Evolutionary conservation across 208 protist genomes (phyloP), one percentile per base, ranked within the genome.

Genomic region (Dictyostelium gargantuum): DNA sequence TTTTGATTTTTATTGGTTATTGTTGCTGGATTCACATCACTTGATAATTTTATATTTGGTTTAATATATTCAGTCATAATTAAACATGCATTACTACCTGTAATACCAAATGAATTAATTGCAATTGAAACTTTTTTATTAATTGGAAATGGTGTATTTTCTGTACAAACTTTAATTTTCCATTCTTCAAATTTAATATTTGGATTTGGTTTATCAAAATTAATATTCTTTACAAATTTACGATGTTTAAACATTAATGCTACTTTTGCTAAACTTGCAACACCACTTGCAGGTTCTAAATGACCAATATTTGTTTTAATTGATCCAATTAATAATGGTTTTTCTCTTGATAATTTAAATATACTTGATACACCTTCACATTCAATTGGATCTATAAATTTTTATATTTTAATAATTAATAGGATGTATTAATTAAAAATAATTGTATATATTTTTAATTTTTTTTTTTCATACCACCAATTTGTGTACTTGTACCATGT

Each of bases 331-430:
- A 35, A 21, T 11, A 79, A 40, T 58, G 44, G 73, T n/a, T 26
- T 21, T 46, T 44, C 8, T 6, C 26, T 63, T 38, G 19, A 40
- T 32, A 10, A 35, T 58, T 52, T 40, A 21, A 79, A 58, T 38
- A 38, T 29, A 17, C 6, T 35, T 19, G 46, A 19, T 21, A 97
- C 68, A n/a, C 91, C 91, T 8, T 73, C 84, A 23, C 80, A 58
- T 91, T 97, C 96, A 72, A 96, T 89, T 50, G 92, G 93, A 63
- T 97, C 96, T n/a, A n/a, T n/a, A n/a, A n/a, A n/a, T n/a, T n/a
- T n/a, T n/a, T n/a, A n/a, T n/a, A n/a, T n/a, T n/a, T n/a, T 48
- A 11, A 48, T 11, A 11, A 48, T 48, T 48, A 48, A 48, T 11
- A 48, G 3, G 3, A 48, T 3, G 44, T 11, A 11, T 48, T 48